Percentiles rank a stretch among this genome's conserved stretches.
Conservation (phyloP, 306 rosid species). For the Vigna radiata region DNA sequence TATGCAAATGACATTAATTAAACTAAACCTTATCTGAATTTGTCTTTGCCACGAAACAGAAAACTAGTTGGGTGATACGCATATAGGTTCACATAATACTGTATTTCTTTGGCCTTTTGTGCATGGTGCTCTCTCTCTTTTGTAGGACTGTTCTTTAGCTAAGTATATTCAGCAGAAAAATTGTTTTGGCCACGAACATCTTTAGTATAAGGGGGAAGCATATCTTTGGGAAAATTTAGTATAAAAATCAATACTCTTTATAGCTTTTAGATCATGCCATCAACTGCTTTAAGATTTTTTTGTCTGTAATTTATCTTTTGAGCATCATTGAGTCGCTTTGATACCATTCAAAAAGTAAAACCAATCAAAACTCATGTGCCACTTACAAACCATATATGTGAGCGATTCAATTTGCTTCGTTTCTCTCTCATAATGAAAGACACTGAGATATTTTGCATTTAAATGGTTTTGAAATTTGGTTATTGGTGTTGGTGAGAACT, state of each 20-base stretch:
- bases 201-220: background rate
- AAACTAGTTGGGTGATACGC: background rate
- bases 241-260: background rate
- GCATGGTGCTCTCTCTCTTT: background rate
- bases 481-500: constrained; percentile 11
- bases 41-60: constrained; percentile 10
- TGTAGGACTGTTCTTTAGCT: background rate
- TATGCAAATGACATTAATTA: background rate
- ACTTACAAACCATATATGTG: background rate
- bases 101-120: background rate
- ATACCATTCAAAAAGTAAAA: background rate
- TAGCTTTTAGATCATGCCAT: background rate
- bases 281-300: background rate
- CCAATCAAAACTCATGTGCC: constrained; percentile 13
- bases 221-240: background rate
- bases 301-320: constrained; percentile 9
- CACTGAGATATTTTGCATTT: constrained; percentile 21
- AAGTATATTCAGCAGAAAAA: background rate
- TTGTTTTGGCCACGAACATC: background rate
- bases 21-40: constrained; percentile 23
- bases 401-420: constrained; percentile 19
- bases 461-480: background rate
- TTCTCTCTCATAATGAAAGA: constrained; percentile 36
- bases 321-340: background rate
- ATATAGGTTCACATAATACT: background rate